A percentile compares a stretch with the other conserved stretches of the same genome.
Evolutionary conservation across 208 protist genomes (phyloP).

Genomic region (Phytomonas francai): DNA sequence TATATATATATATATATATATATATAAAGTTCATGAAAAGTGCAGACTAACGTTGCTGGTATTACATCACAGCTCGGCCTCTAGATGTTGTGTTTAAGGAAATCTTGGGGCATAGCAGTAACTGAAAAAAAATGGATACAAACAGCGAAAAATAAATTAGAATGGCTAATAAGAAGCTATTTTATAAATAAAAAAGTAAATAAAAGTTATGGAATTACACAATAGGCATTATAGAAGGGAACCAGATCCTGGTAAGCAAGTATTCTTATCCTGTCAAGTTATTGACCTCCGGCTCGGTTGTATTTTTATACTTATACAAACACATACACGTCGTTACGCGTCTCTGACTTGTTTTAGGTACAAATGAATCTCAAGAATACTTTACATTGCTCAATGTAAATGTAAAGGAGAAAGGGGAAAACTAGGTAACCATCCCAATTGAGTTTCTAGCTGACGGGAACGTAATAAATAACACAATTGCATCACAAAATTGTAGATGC

Average conservation of each 20-base stretch:
- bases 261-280: not conserved
- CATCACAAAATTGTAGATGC: no score
- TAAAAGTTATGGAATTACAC: constrained; percentile 5
- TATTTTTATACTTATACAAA: not conserved
- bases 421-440: not conserved
- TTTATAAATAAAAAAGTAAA: constrained; percentile 4
- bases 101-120: not conserved
- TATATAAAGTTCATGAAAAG: not conserved
- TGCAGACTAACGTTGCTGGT: not conserved
- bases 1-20: not conserved
- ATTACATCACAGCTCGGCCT: not conserved
- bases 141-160: constrained; percentile 17
- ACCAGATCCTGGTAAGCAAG: not conserved
- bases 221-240: constrained; percentile 1
- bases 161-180: constrained; percentile 5
- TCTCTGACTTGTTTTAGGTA: not conserved
- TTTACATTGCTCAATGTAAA: not conserved
- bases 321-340: not conserved
- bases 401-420: not conserved
- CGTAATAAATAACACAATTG: no score
- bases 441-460: no score
- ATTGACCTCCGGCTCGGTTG: not conserved
- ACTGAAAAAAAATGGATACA: constrained; percentile 8
- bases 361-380: not conserved
- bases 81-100: not conserved